These are phyloP conservation scores for Didymella arachidicola DNA, from an alignment of 2,329 filamentous ascomycete genomes.

Conservation along the genomic window DNA sequence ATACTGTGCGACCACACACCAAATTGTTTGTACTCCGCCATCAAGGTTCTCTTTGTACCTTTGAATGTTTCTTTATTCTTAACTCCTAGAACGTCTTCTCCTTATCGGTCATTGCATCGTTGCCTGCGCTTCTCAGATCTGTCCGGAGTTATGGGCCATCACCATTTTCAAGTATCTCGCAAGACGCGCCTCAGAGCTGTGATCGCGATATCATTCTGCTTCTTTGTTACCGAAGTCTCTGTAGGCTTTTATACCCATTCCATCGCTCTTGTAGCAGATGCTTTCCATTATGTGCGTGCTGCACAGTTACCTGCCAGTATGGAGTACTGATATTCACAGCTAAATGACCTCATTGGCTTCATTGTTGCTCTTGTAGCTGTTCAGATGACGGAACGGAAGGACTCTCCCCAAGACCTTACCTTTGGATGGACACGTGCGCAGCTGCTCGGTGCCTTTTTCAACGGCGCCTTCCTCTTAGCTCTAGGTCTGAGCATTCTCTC, in stretches of 20 bases:
- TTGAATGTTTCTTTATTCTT: conserved; percentile 12
- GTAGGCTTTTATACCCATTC: conserved; percentile 75
- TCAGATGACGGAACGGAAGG: conserved; percentile 62
- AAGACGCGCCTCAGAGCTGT: conserved; percentile 49
- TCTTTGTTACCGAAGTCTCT: conserved; percentile 59
- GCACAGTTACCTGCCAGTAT: too few species aligned
- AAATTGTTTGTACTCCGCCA: conserved; percentile 19
- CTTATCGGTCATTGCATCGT: not conserved
- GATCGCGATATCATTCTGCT: conserved; percentile 57
- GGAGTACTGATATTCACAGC: conserved; percentile 50
- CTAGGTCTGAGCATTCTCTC: conserved; percentile 76
- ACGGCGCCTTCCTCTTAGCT: conserved; percentile 76
- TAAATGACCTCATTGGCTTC: conserved; percentile 76
- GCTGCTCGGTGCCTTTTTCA: conserved; percentile 81
- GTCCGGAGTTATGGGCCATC: conserved; percentile 25
- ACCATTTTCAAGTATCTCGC: conserved; percentile 38
- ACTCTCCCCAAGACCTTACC: conserved; percentile 66
- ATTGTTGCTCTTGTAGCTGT: conserved; percentile 71
- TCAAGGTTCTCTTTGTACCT: conserved; percentile 17
- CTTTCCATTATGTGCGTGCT: conserved; percentile 66
- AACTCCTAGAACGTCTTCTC: not conserved
- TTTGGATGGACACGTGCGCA: conserved; percentile 81
- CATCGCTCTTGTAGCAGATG: conserved; percentile 76
- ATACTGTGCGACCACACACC: conserved; percentile 14
- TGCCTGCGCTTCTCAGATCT: not conserved